A percentile compares a stretch with the other conserved stretches of the same genome.
These are phyloP conservation scores for Ophiostoma angusticollis DNA, from an alignment of 2,329 filamentous ascomycete genomes.

Conservation along the genomic window DNA sequence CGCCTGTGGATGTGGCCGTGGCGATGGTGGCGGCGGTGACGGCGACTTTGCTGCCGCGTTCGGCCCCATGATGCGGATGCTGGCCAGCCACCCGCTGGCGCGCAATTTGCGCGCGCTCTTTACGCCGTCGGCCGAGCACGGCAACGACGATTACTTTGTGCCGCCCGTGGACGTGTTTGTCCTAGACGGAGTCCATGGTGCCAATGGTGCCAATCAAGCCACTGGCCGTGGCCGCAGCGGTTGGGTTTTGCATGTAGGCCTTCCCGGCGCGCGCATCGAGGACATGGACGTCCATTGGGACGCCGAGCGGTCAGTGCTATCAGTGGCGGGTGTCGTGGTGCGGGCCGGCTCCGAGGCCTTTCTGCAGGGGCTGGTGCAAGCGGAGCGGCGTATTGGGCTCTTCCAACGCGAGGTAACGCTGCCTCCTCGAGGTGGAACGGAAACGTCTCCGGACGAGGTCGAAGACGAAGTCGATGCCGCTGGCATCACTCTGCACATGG, in stretches of 20 bases:
- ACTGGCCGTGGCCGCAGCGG: constrained; percentile 29
- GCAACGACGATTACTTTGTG: constrained; percentile 32
- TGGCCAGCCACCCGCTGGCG: constrained; percentile 30
- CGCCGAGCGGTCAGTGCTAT: constrained; percentile 50
- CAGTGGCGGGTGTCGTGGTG: constrained; percentile 59
- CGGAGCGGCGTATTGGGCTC: constrained; percentile 58
- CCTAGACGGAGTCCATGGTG: background rate
- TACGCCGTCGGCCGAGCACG: background rate
- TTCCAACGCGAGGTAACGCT: constrained; percentile 62
- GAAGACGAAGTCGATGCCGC: constrained; percentile 47
- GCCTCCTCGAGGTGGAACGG: constrained; percentile 23
- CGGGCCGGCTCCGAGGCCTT: constrained; percentile 59
- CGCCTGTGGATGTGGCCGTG: constrained; percentile 7
- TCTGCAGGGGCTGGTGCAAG: constrained; percentile 46
- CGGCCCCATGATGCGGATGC: constrained; percentile 25
- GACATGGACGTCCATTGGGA: constrained; percentile 62
- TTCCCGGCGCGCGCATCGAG: constrained; percentile 68
- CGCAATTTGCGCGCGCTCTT: constrained; percentile 26
- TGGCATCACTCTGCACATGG: constrained; percentile 60
- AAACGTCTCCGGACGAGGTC: background rate
- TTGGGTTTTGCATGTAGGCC: constrained; percentile 56
- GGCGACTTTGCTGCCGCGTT: constrained; percentile 21
- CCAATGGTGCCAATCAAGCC: no score
- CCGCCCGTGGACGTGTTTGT: constrained; percentile 63
- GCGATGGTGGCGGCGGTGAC: constrained; percentile 11